These are phyloP conservation scores for Coleophoma eucalyptorum DNA, from an alignment of 2,329 filamentous ascomycete genomes.

Conservation along the genomic window DNA sequence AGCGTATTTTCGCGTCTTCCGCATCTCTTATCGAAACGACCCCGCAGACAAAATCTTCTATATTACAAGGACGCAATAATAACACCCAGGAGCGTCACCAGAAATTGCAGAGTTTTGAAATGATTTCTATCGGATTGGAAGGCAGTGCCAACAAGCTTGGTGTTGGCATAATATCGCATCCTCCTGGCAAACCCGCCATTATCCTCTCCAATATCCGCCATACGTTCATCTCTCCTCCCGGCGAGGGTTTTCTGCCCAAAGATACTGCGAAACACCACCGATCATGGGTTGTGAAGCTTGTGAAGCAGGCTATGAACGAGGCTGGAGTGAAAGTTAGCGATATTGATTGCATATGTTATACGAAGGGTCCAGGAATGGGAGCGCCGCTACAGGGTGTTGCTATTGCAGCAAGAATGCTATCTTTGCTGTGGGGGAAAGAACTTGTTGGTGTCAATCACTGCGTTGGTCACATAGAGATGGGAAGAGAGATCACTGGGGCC, in stretches of 20 bases:
- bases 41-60: too few species aligned
- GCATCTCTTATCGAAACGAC: too few species aligned
- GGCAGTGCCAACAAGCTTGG: constrained; percentile 98
- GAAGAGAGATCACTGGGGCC: constrained; percentile 85
- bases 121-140: constrained; percentile 74
- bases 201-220: constrained; percentile 93
- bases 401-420: constrained; percentile 76
- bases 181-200: constrained; percentile 44
- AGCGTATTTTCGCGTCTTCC: too few species aligned
- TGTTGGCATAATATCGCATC: constrained; percentile 85
- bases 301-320: constrained; percentile 71
- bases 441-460: constrained; percentile 97
- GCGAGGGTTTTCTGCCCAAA: constrained; percentile 92
- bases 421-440: constrained; percentile 81
- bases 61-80: too few species aligned
- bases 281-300: constrained; percentile 75
- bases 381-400: constrained; percentile 86
- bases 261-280: constrained; percentile 94
- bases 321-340: constrained; percentile 60
- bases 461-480: constrained; percentile 99
- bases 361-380: constrained; percentile 93
- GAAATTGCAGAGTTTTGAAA: constrained; percentile 18
- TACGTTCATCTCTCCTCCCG: constrained; percentile 88
- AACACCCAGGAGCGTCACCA: too few species aligned
- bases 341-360: constrained; percentile 93